These are phyloP conservation scores for Limonium bicolor DNA, from an alignment of 148 eudicot species.

Conservation along the genomic window DNA sequence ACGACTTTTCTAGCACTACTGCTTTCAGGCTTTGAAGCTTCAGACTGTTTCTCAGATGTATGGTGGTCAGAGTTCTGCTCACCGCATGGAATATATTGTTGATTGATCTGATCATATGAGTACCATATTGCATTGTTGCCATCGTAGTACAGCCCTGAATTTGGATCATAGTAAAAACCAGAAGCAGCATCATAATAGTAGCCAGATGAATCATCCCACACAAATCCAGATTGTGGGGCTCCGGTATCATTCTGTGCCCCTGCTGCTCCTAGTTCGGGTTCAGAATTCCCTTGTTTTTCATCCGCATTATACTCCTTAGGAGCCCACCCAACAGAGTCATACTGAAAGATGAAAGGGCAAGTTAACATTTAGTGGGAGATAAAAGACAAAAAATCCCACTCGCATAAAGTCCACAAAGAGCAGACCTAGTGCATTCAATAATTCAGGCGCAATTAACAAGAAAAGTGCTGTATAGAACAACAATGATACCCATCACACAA, in stretches of 20 bases:
- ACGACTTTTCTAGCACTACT: conserved; percentile 45
- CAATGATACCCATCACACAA: no score
- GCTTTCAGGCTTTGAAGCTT: conserved; percentile 45
- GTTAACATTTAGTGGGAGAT: no score
- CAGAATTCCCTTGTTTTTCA: conserved; percentile 42
- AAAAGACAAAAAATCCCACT: no score
- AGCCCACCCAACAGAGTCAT: conserved; percentile 96
- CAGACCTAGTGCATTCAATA: no score
- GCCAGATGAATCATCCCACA: conserved; percentile 99
- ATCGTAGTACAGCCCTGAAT: conserved; percentile 88
- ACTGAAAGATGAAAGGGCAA: no score
- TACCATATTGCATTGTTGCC: conserved; percentile 94
- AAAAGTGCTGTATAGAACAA: no score
- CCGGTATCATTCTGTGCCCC: conserved; percentile 36
- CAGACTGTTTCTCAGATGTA: conserved; percentile 37
- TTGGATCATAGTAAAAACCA: conserved; percentile 94
- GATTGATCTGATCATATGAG: conserved; percentile 66
- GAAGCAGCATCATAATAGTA: conserved; percentile 93
- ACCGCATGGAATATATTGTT: conserved; percentile 73
- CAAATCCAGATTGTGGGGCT: conserved; percentile 91
- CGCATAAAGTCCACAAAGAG: no score
- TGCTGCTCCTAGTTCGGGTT: conserved; percentile 40
- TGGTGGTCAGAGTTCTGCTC: conserved; percentile 47
- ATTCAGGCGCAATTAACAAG: no score
- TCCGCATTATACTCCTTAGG: conserved; percentile 97